Percentiles rank a stretch among this genome's conserved stretches.
Evolutionary conservation across 257 asterid genomes (phyloP).

Genomic region (Jasminum sambac): DNA sequence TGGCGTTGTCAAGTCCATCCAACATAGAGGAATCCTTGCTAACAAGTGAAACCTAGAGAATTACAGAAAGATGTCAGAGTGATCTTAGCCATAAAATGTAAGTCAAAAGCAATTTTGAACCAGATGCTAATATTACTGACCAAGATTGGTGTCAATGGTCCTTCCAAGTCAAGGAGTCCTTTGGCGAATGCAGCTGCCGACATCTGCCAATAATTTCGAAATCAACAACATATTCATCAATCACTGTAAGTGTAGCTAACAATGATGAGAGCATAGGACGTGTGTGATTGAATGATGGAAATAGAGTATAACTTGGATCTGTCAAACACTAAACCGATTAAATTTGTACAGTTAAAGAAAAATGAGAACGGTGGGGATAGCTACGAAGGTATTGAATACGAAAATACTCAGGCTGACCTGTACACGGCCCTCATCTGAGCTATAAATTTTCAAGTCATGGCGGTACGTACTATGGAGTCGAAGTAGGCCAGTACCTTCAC

Average conservation of each 20-base stretch:
- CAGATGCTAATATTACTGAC: constrained; percentile 42
- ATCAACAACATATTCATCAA: constrained; percentile 20
- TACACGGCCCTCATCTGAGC: constrained; percentile 98
- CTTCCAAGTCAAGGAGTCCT: constrained; percentile 98
- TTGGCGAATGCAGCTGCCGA: constrained; percentile 99
- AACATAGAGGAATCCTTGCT: constrained; percentile 99
- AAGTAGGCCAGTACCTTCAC: constrained; percentile 98
- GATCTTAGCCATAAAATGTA: background rate
- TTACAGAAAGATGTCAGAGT: constrained; percentile 9
- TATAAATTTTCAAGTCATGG: constrained; percentile 91
- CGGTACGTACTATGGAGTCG: constrained; percentile 99
- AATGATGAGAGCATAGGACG: constrained; percentile 5
- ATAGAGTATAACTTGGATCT: constrained; percentile 14
- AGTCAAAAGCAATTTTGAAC: constrained; percentile 8
- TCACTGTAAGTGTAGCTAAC: background rate
- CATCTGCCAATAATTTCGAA: constrained; percentile 53
- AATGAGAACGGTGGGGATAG: constrained; percentile 15
- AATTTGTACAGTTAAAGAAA: constrained; percentile 8
- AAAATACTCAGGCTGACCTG: constrained; percentile 45
- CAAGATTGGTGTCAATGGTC: constrained; percentile 94
- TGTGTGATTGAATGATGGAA: constrained; percentile 10
- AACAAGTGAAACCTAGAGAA: constrained; percentile 84
- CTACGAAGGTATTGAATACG: constrained; percentile 8
- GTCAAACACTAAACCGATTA: constrained; percentile 3
- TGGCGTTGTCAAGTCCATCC: constrained; percentile 96